Percentiles rank a stretch among this genome's conserved stretches.
Evolutionary conservation across 73 alveolate genomes (phyloP).

Genomic region (Symbiodinium natans): DNA sequence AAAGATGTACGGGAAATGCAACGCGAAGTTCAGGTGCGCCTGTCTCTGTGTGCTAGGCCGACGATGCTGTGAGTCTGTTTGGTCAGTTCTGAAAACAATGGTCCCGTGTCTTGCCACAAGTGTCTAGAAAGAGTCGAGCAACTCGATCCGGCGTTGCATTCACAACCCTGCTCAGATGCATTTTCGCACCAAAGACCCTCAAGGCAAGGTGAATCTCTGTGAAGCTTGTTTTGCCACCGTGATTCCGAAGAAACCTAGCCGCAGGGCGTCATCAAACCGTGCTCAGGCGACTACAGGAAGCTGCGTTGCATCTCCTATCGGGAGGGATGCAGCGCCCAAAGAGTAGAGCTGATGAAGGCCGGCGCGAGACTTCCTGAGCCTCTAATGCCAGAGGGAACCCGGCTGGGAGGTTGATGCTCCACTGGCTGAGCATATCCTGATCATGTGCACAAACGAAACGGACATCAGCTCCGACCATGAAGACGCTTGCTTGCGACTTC

Average conservation of each 20-base stretch:
- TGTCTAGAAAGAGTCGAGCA: too few species aligned
- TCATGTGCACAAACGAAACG: slow-evolving; percentile 58
- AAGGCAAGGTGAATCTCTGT: slow-evolving; percentile 21
- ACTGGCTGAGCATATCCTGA: slow-evolving; percentile 54
- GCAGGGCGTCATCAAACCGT: background rate
- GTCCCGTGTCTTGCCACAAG: too few species aligned
- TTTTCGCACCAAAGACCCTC: slow-evolving; percentile 83
- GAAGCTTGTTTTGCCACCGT: too few species aligned
- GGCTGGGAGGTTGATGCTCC: slow-evolving; percentile 27
- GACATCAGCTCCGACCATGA: slow-evolving; percentile 23
- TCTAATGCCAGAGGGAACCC: background rate
- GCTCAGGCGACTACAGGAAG: slow-evolving; percentile 59
- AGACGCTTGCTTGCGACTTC: background rate
- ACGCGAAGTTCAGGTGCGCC: slow-evolving; percentile 14
- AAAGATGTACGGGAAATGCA: slow-evolving; percentile 49
- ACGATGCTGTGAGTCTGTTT: background rate
- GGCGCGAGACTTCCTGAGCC: background rate
- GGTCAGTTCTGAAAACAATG: too few species aligned
- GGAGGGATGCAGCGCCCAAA: slow-evolving; percentile 68
- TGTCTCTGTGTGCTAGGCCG: background rate
- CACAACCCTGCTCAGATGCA: slow-evolving; percentile 21
- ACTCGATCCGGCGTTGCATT: too few species aligned
- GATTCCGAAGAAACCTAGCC: background rate
- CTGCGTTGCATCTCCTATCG: slow-evolving; percentile 48
- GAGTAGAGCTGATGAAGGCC: slow-evolving; percentile 76